Evolutionary conservation across 1,284 basidiomycete species (phyloP), one percentile per base, ranked within the genome.

Genomic region (Megacollybia platyphylla): DNA sequence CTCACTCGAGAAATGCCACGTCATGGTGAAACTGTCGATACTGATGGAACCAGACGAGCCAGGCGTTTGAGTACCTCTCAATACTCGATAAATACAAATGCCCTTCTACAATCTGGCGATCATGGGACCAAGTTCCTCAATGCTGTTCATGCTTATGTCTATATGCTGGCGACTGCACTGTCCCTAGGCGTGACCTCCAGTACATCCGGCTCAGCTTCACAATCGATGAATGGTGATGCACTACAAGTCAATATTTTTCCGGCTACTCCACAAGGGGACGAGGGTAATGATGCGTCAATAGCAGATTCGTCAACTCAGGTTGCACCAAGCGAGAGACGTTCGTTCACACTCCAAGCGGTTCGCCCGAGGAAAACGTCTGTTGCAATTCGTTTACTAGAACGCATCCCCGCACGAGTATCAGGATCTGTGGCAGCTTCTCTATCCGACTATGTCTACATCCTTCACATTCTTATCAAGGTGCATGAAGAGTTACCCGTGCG

Each of bases 381-480:
- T 18, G 64, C 76, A 32, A 63, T 70, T 38, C 69, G 64, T 30
- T 51, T 81, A 38, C 49, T 82, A 13, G 71, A 76, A 35, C 55
- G 58, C 36, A 62, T 66, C 0, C 67, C 74, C 4, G 54, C 60
- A 10, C 62, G 57, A 38, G 51, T 73, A 27, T 64, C 69, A 2
- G 54, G 62, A 2, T 56, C 68, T 4, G 62, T 74, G 29, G 65
- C 74, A 36, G 72, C 80, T 31, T 71, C 69, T 18, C 66, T 83
- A 9, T 76, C 79, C 29, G 93, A 97, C 57, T 92, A 88, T 56
- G 65, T 76, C 2, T 76, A 81, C 49, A 73, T 91, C 31, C 61
- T 83, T n/a, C 66, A 71, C 32, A 70, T 93, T 37, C 68, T 97
- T 26, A 70, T 67, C 11, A 71, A 73, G 2, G 64, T 87, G 10